phyloP scores from a whole-genome alignment of 2,329 filamentous ascomycete genomes.

The Fusarium nodosum region DNA sequence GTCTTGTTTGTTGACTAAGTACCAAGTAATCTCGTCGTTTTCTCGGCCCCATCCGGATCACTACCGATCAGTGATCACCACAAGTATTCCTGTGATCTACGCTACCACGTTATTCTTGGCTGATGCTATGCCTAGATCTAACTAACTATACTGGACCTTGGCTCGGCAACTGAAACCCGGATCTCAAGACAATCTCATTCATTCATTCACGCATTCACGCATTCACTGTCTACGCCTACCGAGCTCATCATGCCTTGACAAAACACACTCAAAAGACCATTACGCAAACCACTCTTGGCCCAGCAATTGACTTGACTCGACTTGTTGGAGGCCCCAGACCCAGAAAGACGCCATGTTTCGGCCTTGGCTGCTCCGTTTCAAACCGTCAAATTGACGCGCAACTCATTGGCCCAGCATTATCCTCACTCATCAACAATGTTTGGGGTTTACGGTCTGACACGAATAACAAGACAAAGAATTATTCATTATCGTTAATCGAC shows the following conservation, averaged over 20 bases:
- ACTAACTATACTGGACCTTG: conserved; percentile 23
- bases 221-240: neutral
- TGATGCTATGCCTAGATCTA: conserved; percentile 35
- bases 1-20: too few relatives aligned
- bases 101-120: conserved; percentile 13
- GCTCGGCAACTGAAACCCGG: conserved; percentile 41
- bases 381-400: neutral
- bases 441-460: neutral
- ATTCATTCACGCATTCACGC: conserved; percentile 3
- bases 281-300: conserved; percentile 3
- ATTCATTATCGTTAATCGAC: conserved; percentile 2
- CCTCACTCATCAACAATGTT: neutral
- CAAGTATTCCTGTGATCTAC: neutral
- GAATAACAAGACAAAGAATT: neutral
- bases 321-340: neutral
- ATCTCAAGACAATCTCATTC: conserved; percentile 6
- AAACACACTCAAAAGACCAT: neutral
- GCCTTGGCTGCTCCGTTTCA: conserved; percentile 21
- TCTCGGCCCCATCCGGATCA: conserved; percentile 9
- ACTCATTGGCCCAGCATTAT: conserved; percentile 6
- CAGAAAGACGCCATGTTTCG: conserved; percentile 26
- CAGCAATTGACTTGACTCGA: neutral
- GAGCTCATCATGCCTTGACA: conserved; percentile 4
- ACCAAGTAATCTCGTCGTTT: neutral
- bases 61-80: conserved; percentile 2